Percentiles rank a stretch among this genome's conserved stretches.
Conservation (phyloP, 1,139 yeast species). For the Entelexis sorbosivorans region DNA sequence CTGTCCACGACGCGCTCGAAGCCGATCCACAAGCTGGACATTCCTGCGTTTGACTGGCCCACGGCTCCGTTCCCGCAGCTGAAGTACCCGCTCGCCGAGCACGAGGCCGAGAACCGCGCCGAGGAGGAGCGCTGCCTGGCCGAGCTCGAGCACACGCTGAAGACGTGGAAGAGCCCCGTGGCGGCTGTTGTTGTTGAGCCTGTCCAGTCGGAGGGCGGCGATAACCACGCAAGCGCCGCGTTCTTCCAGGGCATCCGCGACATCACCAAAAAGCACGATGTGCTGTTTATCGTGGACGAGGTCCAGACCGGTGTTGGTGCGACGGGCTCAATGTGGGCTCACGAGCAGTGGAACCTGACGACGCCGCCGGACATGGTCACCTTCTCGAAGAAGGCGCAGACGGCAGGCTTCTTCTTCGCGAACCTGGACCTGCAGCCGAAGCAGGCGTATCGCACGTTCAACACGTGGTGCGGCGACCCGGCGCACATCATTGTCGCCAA, state of each 20-base stretch:
- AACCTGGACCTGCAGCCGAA: conserved; percentile 60
- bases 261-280: conserved; percentile 54
- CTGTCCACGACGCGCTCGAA: conserved; percentile 69
- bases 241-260: conserved; percentile 74
- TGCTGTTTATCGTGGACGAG: conserved; percentile 66
- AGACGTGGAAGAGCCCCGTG: conserved; percentile 52
- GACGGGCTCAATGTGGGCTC: conserved; percentile 78
- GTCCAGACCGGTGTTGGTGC: conserved; percentile 87
- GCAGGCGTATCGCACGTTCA: conserved; percentile 69
- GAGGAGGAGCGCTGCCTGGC: conserved; percentile 62
- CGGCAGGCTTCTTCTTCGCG: conserved; percentile 73
- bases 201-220: conserved; percentile 81
- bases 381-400: conserved; percentile 74
- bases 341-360: conserved; percentile 63
- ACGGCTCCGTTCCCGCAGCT: conserved; percentile 70
- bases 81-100: conserved; percentile 56
- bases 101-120: conserved; percentile 43
- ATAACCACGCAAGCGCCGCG: conserved; percentile 63
- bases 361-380: conserved; percentile 75
- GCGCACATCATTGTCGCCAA: conserved; percentile 64
- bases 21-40: conserved; percentile 73
- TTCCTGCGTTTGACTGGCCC: conserved; percentile 82
- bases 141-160: conserved; percentile 45
- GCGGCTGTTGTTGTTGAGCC: conserved; percentile 74
- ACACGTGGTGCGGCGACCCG: conserved; percentile 90